A percentile compares a stretch with the other conserved stretches of the same genome.
Evolutionary conservation across 495 filamentous ascomycete genomes (phyloP).

Genomic region (Lepraria neglecta): DNA sequence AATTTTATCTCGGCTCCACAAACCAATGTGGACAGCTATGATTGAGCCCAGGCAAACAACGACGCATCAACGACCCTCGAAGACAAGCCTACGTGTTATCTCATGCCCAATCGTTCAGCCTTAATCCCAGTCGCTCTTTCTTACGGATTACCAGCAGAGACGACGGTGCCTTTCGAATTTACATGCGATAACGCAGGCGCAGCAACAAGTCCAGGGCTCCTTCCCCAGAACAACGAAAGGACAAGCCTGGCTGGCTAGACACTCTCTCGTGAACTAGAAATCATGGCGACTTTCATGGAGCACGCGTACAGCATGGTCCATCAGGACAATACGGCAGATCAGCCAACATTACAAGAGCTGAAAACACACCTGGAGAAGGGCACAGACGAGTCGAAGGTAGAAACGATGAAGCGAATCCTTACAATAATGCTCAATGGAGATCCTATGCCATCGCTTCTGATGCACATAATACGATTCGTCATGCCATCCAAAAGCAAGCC

Average conservation of each 20-base stretch:
- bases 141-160: not conserved
- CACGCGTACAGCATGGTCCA: slow-evolving; percentile 91
- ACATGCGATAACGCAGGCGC: slow-evolving; percentile 4
- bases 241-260: not conserved
- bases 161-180: not conserved
- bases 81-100: slow-evolving; percentile 1
- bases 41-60: not conserved
- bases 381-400: slow-evolving; percentile 91
- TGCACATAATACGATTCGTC: slow-evolving; percentile 99
- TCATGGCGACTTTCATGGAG: slow-evolving; percentile 92
- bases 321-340: slow-evolving; percentile 88
- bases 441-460: slow-evolving; percentile 87
- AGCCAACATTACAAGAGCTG: slow-evolving; percentile 83
- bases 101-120: not conserved
- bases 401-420: slow-evolving; percentile 96
- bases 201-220: slow-evolving; percentile 4
- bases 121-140: slow-evolving; percentile 3
- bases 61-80: slow-evolving; percentile 3
- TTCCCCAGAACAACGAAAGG: not conserved
- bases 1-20: slow-evolving; percentile 22
- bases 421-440: slow-evolving; percentile 98
- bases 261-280: slow-evolving; percentile 29
- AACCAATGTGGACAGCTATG: slow-evolving; percentile 14
- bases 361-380: slow-evolving; percentile 95
- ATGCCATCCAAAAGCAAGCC: slow-evolving; percentile 96